A percentile compares a stretch with the other conserved stretches of the same genome.
Evolutionary conservation across 2,329 filamentous ascomycete genomes (phyloP).

Genomic region (Coniochaeta prunicola): DNA sequence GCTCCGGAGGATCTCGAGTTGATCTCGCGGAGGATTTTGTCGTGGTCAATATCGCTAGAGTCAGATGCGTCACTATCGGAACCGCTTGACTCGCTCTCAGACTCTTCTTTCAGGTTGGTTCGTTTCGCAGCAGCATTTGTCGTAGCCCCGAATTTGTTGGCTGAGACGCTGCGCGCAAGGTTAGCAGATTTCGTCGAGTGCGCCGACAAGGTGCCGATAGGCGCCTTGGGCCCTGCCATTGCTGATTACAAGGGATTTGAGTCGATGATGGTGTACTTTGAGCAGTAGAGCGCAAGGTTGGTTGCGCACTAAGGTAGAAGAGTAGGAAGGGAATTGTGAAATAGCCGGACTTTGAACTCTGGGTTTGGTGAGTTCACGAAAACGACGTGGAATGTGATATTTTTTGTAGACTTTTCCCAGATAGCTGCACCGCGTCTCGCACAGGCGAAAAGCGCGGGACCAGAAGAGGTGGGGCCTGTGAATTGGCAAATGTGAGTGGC

Average conservation of each 20-base stretch:
- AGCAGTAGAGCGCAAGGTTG: neutral
- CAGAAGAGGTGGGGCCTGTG: neutral
- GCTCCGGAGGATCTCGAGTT: neutral
- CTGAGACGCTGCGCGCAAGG: conserved; percentile 9
- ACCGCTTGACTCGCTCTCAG: conserved; percentile 10
- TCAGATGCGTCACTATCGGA: conserved; percentile 8
- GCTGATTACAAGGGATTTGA: neutral
- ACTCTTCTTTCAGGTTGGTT: conserved; percentile 6
- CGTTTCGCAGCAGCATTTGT: conserved; percentile 5
- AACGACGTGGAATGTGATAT: conserved; percentile 11
- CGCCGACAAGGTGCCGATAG: conserved; percentile 19
- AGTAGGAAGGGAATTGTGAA: conserved; percentile 1
- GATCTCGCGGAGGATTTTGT: neutral
- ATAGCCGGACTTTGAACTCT: neutral
- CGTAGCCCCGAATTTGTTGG: conserved; percentile 6
- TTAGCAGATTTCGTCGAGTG: conserved; percentile 16
- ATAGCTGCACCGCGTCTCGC: neutral
- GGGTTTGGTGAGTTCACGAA: neutral
- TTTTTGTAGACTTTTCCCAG: conserved; percentile 6
- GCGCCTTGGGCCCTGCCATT: conserved; percentile 20
- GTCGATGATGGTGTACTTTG: neutral
- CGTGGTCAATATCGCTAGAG: neutral
- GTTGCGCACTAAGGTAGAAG: neutral
- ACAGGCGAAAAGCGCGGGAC: conserved; percentile 1
- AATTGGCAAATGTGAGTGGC: neutral